Conservation (phyloP, 768 basidiomycete species). For the Collybiopsis confluens region DNA sequence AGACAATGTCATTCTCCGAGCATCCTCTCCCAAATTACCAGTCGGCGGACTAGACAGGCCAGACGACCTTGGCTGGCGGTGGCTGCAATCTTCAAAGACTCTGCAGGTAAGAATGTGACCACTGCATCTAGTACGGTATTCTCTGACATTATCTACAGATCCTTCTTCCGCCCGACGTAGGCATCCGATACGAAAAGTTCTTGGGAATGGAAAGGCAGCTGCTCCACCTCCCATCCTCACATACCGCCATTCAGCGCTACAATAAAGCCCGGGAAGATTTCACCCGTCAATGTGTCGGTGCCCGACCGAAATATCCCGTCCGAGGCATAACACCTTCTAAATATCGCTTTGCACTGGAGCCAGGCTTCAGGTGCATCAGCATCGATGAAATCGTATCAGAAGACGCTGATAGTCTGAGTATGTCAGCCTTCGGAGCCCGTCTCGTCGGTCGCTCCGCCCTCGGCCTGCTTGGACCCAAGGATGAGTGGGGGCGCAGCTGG, state of each 20-base stretch:
- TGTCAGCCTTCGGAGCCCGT: neutral
- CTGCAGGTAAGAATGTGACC: neutral
- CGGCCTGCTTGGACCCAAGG: neutral
- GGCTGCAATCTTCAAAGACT: conserved; percentile 2
- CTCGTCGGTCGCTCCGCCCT: conserved; percentile 6
- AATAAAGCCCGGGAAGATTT: neutral
- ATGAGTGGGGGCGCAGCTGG: conserved; percentile 5
- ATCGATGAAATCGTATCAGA: neutral
- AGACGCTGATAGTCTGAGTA: neutral
- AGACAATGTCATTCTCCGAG: neutral
- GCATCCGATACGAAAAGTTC: neutral
- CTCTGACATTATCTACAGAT: neutral
- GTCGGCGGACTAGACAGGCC: neutral
- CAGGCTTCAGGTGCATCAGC: conserved; percentile 3
- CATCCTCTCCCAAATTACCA: neutral
- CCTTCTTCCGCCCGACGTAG: conserved; percentile 1
- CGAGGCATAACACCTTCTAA: conserved; percentile 4
- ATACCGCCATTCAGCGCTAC: neutral
- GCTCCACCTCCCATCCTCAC: neutral
- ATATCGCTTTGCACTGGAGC: conserved; percentile 3
- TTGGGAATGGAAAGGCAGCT: neutral
- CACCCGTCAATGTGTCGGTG: neutral
- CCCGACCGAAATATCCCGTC: conserved; percentile 1
- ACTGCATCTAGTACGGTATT: too few species aligned
- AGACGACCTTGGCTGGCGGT: conserved; percentile 5